A percentile compares a stretch with the other conserved stretches of the same genome.
phyloP scores from a whole-genome alignment of 2,329 filamentous ascomycete genomes.

The Elsinoe fawcettii region DNA sequence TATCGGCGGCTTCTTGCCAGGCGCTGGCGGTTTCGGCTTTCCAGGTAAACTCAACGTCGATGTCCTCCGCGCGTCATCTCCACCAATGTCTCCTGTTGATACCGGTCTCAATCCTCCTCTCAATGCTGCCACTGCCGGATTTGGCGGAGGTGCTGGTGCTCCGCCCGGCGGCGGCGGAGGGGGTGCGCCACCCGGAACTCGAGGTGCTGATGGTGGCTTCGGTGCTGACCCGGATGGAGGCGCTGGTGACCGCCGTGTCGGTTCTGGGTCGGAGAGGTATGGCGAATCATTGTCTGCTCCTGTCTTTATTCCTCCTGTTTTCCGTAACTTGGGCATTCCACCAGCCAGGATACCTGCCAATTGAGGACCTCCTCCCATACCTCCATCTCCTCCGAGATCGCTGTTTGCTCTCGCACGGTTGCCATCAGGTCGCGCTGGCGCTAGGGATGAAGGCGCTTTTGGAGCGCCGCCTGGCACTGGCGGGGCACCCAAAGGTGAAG shows the following conservation, averaged over 20 bases:
- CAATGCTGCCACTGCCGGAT: constrained; percentile 49
- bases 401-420: constrained; percentile 78
- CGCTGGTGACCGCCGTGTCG: constrained; percentile 30
- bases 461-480: constrained; percentile 59
- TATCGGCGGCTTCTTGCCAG: constrained; percentile 64
- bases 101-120: constrained; percentile 45
- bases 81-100: constrained; percentile 38
- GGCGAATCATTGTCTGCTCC: constrained; percentile 60
- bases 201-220: constrained; percentile 33
- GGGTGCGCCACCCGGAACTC: constrained; percentile 37
- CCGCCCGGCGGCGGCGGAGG: constrained; percentile 45
- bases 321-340: constrained; percentile 91
- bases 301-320: constrained; percentile 60
- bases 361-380: constrained; percentile 62
- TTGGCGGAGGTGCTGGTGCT: constrained; percentile 49
- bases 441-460: constrained; percentile 56
- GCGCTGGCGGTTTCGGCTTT: constrained; percentile 64
- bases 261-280: constrained; percentile 74
- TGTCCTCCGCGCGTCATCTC: constrained; percentile 9
- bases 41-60: constrained; percentile 23
- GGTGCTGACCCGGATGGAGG: constrained; percentile 39
- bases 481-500: constrained; percentile 66
- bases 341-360: constrained; percentile 82
- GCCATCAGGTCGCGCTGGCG: constrained; percentile 52
- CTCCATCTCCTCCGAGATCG: constrained; percentile 46